phyloP scores from a whole-genome alignment of 495 filamentous ascomycete genomes.

The Massariosphaeria phaeospora region DNA sequence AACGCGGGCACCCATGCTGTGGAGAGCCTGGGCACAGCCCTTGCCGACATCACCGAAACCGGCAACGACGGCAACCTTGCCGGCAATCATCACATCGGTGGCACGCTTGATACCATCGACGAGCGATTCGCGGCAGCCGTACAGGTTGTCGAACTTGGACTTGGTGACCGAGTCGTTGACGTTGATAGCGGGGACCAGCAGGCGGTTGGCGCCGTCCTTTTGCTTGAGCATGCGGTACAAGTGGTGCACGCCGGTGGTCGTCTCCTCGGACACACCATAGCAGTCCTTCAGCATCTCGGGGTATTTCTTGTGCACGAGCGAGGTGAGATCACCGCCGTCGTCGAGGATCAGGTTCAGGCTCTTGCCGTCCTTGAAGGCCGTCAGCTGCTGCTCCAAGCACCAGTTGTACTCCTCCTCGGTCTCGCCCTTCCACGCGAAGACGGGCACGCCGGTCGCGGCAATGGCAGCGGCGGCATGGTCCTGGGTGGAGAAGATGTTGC shows the following conservation, averaged over 20 bases:
- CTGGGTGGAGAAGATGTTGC: conserved; percentile 99
- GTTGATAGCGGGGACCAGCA: conserved; percentile 95
- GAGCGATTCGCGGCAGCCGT: conserved; percentile 97
- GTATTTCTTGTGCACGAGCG: conserved; percentile 95
- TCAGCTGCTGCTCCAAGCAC: conserved; percentile 98
- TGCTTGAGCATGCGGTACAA: conserved; percentile 97
- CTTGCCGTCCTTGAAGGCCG: conserved; percentile 93
- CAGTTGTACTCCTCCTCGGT: conserved; percentile 99
- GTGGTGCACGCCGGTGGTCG: conserved; percentile 99
- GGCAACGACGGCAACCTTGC: conserved; percentile 94
- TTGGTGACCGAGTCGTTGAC: conserved; percentile 99
- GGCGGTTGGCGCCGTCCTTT: conserved; percentile 52
- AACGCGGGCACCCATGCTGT: conserved; percentile 95
- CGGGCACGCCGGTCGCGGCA: conserved; percentile 86
- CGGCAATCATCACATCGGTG: conserved; percentile 99
- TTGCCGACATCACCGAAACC: conserved; percentile 99
- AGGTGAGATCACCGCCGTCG: conserved; percentile 95
- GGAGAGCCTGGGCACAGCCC: conserved; percentile 92
- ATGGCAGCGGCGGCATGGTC: conserved; percentile 98
- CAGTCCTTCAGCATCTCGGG: conserved; percentile 95
- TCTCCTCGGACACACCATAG: conserved; percentile 98
- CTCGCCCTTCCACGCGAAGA: conserved; percentile 99
- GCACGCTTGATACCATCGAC: conserved; percentile 99
- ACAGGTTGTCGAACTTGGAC: conserved; percentile 99
- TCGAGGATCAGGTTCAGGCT: conserved; percentile 97